phyloP scores from a whole-genome alignment of 306 rosid genomes.

The Spatholobus suberectus region DNA sequence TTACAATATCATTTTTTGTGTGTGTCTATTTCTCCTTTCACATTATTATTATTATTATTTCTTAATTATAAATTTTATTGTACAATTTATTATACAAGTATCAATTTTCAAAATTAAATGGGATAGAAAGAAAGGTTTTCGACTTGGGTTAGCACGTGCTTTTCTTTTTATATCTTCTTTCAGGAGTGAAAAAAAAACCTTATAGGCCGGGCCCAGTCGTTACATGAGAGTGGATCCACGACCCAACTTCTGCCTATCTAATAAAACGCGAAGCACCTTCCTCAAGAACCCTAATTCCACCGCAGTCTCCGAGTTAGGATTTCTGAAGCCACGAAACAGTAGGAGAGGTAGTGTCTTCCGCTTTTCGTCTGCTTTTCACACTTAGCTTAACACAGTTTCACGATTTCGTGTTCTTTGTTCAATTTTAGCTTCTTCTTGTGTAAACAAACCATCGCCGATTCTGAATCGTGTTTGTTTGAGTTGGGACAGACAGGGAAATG shows the following conservation, averaged over 20 bases:
- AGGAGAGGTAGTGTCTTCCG: neutral
- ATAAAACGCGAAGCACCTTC: neutral
- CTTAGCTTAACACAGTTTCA: neutral
- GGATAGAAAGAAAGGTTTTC: neutral
- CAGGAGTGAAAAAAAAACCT: neutral
- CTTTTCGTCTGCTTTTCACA: neutral
- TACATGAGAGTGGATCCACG: neutral
- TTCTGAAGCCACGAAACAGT: neutral
- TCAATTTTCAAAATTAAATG: no score
- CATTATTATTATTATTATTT: no score
- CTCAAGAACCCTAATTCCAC: neutral
- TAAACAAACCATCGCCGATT: neutral
- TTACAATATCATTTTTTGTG: no score
- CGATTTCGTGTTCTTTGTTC: neutral
- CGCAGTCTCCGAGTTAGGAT: neutral
- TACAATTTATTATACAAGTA: no score
- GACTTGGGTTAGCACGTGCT: no score
- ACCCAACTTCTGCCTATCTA: neutral
- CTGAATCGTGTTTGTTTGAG: neutral
- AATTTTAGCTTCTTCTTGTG: neutral
- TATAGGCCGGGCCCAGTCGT: neutral
- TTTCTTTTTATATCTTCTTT: no score
- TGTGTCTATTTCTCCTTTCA: no score
- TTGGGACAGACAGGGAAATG: conserved; percentile 61
- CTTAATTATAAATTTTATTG: no score